These are phyloP conservation scores for Osmanthus fragrans DNA, from an alignment of 257 asterid genomes.

Conservation along the genomic window DNA sequence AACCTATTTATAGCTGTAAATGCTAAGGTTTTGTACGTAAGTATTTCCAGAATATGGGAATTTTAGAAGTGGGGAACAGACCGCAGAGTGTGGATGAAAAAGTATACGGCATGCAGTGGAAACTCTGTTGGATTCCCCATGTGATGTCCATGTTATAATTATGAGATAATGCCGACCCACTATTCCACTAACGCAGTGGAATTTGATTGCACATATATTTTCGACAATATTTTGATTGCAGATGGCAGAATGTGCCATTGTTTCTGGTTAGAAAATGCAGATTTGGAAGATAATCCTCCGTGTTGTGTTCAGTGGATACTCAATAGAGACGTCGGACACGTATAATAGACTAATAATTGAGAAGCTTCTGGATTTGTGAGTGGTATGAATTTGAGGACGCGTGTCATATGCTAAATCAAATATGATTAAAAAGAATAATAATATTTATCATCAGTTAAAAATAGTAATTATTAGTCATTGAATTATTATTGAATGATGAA, in stretches of 20 bases:
- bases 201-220: neutral
- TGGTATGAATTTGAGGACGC: neutral
- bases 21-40: conserved; percentile 26
- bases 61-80: conserved; percentile 25
- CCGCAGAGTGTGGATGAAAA: conserved; percentile 26
- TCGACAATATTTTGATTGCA: neutral
- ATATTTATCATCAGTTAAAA: too few relatives aligned
- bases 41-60: conserved; percentile 11
- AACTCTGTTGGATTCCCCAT: conserved; percentile 20
- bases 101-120: conserved; percentile 25
- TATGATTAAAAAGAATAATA: too few relatives aligned
- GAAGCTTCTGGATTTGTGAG: neutral
- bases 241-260: neutral
- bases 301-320: neutral
- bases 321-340: neutral
- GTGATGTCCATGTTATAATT: conserved; percentile 14
- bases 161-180: conserved; percentile 35
- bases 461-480: too few relatives aligned
- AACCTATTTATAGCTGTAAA: conserved; percentile 52
- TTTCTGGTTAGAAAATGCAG: neutral
- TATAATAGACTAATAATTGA: neutral
- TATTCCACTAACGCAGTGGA: conserved; percentile 47
- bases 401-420: neutral
- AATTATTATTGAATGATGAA: too few relatives aligned
- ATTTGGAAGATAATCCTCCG: neutral